Evolutionary conservation across 2,329 filamentous ascomycete genomes (phyloP), one percentile per base, ranked within the genome.

Genomic region (Pestalotiopsis sp.): DNA sequence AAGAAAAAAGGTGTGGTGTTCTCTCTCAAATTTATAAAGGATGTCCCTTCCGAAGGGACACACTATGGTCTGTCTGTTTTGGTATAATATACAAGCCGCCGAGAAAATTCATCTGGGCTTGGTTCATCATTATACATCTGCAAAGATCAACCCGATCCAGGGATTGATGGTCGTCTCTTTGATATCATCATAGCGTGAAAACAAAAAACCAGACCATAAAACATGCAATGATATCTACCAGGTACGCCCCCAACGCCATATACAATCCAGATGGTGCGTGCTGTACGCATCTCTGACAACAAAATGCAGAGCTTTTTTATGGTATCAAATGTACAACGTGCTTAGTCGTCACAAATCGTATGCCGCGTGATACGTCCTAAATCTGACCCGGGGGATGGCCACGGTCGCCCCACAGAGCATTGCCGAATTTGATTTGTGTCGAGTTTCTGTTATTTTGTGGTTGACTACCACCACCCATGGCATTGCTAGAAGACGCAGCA

Each of bases 331-430:
- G 20, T 27, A 52, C 45, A 52, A 45, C 38, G 13, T 65, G n/a
- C 27, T 65, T n/a, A 65, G 17, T 45, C 62, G 38, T 65, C 38
- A 39, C n/a, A 25, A 20, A 45, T 52, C 62, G 27, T 38, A 63
- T 63, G 31, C n/a, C 61, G n/a, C 61, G 14, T n/a, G 7, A 36
- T 12, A 23, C 25, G 14, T 12, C 17, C 39, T 66, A 66, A n/a
- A n/a, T 57, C 13, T 56, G 45, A 20, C 45, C 45, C 38, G 31
- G 38, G 4, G 38, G 62, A 5, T 56, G 25, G 20, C 49, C 66
- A 45, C 67, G 72, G 56, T 74, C 69, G 23, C 78, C 78, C 78
- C 78, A 80, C 5, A 80, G 67, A 27, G 78, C 78, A 59, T 77
- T 76, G 6, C 77, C 78, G 14, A 80, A 69, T 20, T 68, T 74